A percentile compares a stretch with the other conserved stretches of the same genome.
Conservation (phyloP, 495 filamentous ascomycete genomes). For the Trichoderma gamsii region DNA sequence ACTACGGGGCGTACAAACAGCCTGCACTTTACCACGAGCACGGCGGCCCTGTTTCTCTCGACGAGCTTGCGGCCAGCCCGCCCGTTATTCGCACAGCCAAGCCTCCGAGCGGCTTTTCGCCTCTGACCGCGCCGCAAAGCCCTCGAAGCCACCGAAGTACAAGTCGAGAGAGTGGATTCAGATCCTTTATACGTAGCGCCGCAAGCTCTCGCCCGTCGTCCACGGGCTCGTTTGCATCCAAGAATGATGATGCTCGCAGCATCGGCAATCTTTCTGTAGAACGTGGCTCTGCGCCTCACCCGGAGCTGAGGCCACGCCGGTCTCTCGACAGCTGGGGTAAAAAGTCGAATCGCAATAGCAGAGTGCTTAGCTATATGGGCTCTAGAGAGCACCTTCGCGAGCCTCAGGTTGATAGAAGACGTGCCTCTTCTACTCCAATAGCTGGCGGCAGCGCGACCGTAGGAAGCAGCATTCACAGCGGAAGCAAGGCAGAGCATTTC, state of each 20-base stretch:
- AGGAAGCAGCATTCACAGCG: constrained; percentile 20
- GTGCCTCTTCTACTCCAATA: constrained; percentile 32
- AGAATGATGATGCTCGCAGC: constrained; percentile 48
- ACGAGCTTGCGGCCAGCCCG: constrained; percentile 62
- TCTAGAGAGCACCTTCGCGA: constrained; percentile 52
- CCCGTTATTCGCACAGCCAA: constrained; percentile 84
- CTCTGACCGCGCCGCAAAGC: constrained; percentile 57
- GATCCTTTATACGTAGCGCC: constrained; percentile 38
- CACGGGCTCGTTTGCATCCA: constrained; percentile 43
- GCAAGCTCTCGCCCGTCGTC: constrained; percentile 46
- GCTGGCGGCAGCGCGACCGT: constrained; percentile 32
- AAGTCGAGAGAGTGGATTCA: constrained; percentile 36
- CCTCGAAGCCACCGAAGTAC: constrained; percentile 33
- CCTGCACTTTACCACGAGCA: constrained; percentile 44
- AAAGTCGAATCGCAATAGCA: constrained; percentile 42
- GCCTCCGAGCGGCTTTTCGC: constrained; percentile 64
- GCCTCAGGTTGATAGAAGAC: constrained; percentile 41
- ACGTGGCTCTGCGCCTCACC: constrained; percentile 36
- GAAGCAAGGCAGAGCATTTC: constrained; percentile 38
- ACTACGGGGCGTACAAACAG: constrained; percentile 55
- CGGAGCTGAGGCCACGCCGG: constrained; percentile 38
- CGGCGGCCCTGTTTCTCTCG: constrained; percentile 52
- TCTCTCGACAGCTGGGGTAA: constrained; percentile 50
- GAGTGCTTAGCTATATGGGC: constrained; percentile 54
- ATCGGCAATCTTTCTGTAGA: constrained; percentile 56